Conservation (phyloP, 202 grass and related monocot genomes). For the Musa balbisiana region DNA sequence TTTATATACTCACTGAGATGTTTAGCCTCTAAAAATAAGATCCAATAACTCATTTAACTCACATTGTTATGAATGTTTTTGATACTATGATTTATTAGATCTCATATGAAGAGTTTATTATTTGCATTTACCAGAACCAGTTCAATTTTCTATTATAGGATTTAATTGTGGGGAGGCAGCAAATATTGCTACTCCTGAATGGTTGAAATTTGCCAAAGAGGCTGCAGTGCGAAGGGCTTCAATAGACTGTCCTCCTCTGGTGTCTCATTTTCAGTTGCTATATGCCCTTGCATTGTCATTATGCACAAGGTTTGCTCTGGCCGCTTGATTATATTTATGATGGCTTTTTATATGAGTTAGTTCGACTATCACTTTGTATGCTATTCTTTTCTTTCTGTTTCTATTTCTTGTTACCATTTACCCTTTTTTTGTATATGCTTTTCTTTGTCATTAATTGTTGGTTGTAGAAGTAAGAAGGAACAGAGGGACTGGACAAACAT, state of each 20-base stretch:
- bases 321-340: not conserved
- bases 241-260: constrained; percentile 72
- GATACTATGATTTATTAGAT: not conserved
- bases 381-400: not conserved
- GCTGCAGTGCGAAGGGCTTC: constrained; percentile 90
- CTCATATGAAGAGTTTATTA: not conserved
- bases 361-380: not conserved
- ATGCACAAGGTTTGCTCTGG: constrained; percentile 46
- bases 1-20: not conserved
- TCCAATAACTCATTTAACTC: not conserved
- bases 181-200: constrained; percentile 93
- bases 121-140: not conserved
- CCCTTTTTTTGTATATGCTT: not conserved
- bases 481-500: not conserved
- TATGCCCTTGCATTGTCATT: constrained; percentile 72
- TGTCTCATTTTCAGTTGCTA: constrained; percentile 91
- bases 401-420: not conserved
- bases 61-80: not conserved
- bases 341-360: not conserved
- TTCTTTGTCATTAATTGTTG: not conserved
- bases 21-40: not conserved
- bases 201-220: constrained; percentile 89
- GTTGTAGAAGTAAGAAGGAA: not conserved
- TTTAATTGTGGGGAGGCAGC: constrained; percentile 91
- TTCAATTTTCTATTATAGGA: constrained; percentile 38